Conservation (phyloP, 202 grass and related monocot species). For the Brachypodium distachyon region DNA sequence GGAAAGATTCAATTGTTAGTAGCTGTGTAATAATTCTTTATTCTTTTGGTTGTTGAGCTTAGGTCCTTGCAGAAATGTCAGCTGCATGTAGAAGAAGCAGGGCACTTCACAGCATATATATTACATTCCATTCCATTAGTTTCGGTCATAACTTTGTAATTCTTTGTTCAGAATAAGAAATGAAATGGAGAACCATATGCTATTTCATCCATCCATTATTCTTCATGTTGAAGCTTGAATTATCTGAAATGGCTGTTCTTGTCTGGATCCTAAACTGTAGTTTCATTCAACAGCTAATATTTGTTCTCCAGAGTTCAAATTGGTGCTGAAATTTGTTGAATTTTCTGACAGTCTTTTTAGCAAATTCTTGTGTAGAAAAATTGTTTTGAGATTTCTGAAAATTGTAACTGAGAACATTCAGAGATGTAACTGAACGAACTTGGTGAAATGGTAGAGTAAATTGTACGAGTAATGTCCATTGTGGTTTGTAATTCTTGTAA, state of each 20-base stretch:
- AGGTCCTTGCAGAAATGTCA: slow-evolving; percentile 10
- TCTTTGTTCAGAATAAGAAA: not conserved
- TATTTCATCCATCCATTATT: not conserved
- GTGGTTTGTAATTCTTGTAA: too few species aligned
- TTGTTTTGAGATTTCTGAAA: too few species aligned
- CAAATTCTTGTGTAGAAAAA: too few species aligned
- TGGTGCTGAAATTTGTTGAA: too few species aligned
- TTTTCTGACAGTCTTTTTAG: too few species aligned
- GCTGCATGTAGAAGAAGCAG: slow-evolving; percentile 21
- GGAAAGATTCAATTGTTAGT: slow-evolving; percentile 30
- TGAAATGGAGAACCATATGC: not conserved
- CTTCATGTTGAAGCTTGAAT: not conserved
- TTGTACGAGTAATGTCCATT: too few species aligned
- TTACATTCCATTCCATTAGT: not conserved
- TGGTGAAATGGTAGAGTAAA: too few species aligned
- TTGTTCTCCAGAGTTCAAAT: too few species aligned
- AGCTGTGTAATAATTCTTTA: slow-evolving; percentile 39
- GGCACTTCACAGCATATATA: slow-evolving; percentile 14
- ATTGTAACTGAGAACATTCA: too few species aligned
- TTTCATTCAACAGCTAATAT: too few species aligned
- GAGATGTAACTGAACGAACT: too few species aligned
- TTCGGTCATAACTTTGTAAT: slow-evolving; percentile 11
- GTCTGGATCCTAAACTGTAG: not conserved
- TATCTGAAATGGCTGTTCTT: not conserved
- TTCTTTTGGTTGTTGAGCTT: slow-evolving; percentile 40